Conservation (phyloP, 1,284 basidiomycete genomes). For the Mycena citricolor region DNA sequence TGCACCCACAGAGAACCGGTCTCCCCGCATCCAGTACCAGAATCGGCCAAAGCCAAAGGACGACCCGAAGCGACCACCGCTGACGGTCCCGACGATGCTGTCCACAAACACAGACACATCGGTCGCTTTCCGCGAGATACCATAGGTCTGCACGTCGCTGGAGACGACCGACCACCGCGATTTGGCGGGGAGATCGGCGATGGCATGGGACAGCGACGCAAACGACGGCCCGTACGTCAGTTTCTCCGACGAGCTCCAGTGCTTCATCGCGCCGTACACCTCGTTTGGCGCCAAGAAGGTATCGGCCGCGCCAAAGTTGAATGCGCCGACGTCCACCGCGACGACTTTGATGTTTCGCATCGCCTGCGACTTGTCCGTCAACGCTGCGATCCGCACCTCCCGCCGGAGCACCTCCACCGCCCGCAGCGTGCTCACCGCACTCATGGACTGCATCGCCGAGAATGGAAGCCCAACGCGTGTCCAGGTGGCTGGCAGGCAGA, state of each 20-base stretch:
- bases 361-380: slow-evolving; percentile 49
- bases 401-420: slow-evolving; percentile 70
- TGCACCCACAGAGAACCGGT: slow-evolving; percentile 68
- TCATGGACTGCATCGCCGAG: slow-evolving; percentile 66
- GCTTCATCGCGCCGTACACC: slow-evolving; percentile 53
- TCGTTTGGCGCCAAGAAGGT: slow-evolving; percentile 32
- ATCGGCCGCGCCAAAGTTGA: slow-evolving; percentile 40
- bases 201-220: slow-evolving; percentile 46
- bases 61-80: slow-evolving; percentile 45
- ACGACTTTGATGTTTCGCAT: slow-evolving; percentile 65
- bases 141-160: slow-evolving; percentile 31
- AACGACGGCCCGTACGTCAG: slow-evolving; percentile 68
- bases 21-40: slow-evolving; percentile 56
- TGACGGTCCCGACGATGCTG: slow-evolving; percentile 55
- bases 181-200: slow-evolving; percentile 28
- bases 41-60: slow-evolving; percentile 45
- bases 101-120: slow-evolving; percentile 58
- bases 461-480: slow-evolving; percentile 72
- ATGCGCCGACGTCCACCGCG: slow-evolving; percentile 64
- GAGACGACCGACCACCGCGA: slow-evolving; percentile 32
- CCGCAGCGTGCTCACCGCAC: slow-evolving; percentile 65
- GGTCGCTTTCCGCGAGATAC: slow-evolving; percentile 49
- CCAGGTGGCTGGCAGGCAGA: slow-evolving; percentile 70
- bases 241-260: slow-evolving; percentile 72
- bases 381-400: slow-evolving; percentile 59